Evolutionary conservation across 225 moss, liverwort and hornwort species (phyloP).

Genomic region (Rhytidiadelphus loreus): DNA sequence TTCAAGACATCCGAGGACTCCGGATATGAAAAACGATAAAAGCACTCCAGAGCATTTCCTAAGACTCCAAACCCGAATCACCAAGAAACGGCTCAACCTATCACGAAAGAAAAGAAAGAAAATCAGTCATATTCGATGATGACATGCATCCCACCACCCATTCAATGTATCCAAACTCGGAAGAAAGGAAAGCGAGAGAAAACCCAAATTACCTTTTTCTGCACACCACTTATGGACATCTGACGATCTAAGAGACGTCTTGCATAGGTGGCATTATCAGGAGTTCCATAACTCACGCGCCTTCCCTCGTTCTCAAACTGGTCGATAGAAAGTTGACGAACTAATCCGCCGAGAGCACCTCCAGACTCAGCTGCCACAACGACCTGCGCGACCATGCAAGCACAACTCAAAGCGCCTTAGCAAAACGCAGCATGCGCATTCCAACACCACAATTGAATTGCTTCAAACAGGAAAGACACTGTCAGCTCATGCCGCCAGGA

Average conservation of each 20-base stretch:
- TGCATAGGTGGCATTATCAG: constrained; percentile 45
- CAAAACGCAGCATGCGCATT: background rate
- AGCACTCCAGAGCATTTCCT: background rate
- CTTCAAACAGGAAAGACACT: background rate
- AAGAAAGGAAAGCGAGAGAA: background rate
- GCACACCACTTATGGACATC: constrained; percentile 59
- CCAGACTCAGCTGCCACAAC: constrained; percentile 62
- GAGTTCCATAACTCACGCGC: constrained; percentile 65
- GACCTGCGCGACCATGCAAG: constrained; percentile 17
- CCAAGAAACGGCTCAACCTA: background rate
- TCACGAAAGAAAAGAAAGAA: background rate
- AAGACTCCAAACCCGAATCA: background rate
- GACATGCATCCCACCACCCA: background rate
- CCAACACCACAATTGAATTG: background rate
- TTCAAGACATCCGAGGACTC: background rate
- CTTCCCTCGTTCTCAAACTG: constrained; percentile 70
- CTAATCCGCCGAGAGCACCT: constrained; percentile 59
- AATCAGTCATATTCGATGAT: background rate
- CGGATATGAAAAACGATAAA: background rate
- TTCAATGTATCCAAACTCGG: background rate
- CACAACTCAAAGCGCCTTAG: background rate
- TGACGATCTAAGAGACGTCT: constrained; percentile 56
- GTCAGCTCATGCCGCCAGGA: background rate
- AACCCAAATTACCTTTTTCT: constrained; percentile 33
- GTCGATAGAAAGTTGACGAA: constrained; percentile 60